Percentiles rank a stretch among this genome's conserved stretches.
phyloP scores from a whole-genome alignment of 805 yeast genomes.

The Soucietia sequanensis region DNA sequence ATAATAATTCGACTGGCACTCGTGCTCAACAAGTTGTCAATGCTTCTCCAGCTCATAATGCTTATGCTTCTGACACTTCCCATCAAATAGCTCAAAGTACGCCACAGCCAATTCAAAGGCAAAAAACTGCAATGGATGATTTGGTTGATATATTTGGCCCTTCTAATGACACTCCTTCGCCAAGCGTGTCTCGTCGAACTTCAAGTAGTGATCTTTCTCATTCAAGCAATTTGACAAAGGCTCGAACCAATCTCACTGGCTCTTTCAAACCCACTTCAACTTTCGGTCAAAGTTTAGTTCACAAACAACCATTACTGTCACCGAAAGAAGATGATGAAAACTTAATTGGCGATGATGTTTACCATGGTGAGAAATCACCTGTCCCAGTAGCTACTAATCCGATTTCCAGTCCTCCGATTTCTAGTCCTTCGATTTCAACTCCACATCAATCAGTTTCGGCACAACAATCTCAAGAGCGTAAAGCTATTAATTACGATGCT shows the following conservation, averaged over 20 bases:
- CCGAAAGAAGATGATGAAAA: constrained; percentile 19
- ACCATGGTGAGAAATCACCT: constrained; percentile 14
- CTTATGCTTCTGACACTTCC: neutral
- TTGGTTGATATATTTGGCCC: constrained; percentile 51
- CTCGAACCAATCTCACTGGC: constrained; percentile 30
- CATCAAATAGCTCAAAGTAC: constrained; percentile 8
- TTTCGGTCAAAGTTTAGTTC: constrained; percentile 74
- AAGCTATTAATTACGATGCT: constrained; percentile 48
- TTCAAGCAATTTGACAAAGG: constrained; percentile 28
- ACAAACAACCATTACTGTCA: constrained; percentile 17
- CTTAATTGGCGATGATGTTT: constrained; percentile 36
- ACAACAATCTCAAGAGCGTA: constrained; percentile 12
- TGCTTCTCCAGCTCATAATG: constrained; percentile 3
- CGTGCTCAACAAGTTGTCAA: constrained; percentile 3
- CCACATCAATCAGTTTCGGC: constrained; percentile 29
- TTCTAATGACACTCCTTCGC: constrained; percentile 13
- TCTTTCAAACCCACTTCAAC: constrained; percentile 78
- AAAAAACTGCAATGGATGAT: constrained; percentile 62
- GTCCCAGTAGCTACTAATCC: constrained; percentile 16
- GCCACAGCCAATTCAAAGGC: constrained; percentile 18
- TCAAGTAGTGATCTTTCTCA: constrained; percentile 34
- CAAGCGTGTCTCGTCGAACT: constrained; percentile 21
- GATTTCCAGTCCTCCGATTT: constrained; percentile 29
- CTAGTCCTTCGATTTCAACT: constrained; percentile 4
- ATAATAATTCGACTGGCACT: constrained; percentile 1